Evolutionary conservation across 169 alveolate species (phyloP).

Genomic region (Cystoisospora suis): DNA sequence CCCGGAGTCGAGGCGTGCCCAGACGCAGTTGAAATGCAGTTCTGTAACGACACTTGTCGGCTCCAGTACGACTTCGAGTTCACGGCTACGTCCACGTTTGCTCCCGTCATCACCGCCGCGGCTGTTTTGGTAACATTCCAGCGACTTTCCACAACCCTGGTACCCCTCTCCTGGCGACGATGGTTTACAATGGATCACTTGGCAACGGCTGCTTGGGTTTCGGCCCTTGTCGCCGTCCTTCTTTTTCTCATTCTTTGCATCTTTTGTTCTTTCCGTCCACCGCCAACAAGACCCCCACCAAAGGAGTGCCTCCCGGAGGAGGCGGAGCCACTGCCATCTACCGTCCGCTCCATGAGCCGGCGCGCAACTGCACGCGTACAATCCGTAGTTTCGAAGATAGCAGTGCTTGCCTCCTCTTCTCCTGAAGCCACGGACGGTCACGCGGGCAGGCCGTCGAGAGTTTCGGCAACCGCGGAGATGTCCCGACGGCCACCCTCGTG

Average conservation of each 20-base stretch:
- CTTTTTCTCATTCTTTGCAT: not conserved
- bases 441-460: too few relatives aligned
- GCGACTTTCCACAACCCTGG: not conserved
- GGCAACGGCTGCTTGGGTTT: not conserved
- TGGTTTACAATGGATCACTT: not conserved
- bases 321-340: not conserved
- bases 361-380: not conserved
- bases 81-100: constrained; percentile 16
- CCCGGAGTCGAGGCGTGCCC: constrained; percentile 25
- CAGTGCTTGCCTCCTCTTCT: not conserved
- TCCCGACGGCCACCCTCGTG: too few relatives aligned
- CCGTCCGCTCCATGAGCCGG: not conserved
- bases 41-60: not conserved
- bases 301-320: not conserved
- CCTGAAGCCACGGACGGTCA: not conserved
- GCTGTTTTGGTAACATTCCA: not conserved
- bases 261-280: not conserved
- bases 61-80: not conserved
- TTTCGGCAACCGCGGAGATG: too few relatives aligned
- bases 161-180: constrained; percentile 26
- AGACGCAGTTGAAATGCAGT: not conserved
- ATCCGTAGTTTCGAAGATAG: not conserved
- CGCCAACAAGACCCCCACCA: not conserved
- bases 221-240: not conserved
- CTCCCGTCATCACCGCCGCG: not conserved